Evolutionary conservation across 164 flowering plant species (phyloP), one percentile per base, ranked within the genome.

Genomic region (Santalum album): DNA sequence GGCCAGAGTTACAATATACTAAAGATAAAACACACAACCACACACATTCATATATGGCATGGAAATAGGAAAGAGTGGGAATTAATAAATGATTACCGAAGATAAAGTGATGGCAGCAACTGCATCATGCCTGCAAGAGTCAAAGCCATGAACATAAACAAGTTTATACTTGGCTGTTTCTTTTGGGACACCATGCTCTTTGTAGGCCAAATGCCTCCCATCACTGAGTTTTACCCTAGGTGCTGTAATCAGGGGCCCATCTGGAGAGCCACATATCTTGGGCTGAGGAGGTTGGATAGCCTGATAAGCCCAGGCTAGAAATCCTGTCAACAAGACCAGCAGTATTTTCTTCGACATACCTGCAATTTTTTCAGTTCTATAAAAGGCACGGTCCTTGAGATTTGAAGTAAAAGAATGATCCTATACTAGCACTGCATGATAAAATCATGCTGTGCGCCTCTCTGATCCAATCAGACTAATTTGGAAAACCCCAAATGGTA

Each of bases 181-280:
- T 65, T 63, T 78, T 21, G 85, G 71, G 6, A 80, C 79, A 17
- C 90, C 95, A 47, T 68, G 65, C 60, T 86, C 90, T 59, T 78
- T 74, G 73, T 84, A 84, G 22, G 95, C 90, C 54, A 86, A 74
- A 62, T 75, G 68, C 54, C 95, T 82, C 53, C 90, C 95, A 75
- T 86, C 90, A 26, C 70, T 69, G 44, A 86, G 95, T 63, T 71
- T 76, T 49, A 86, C 67, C 57, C 90, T 73, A 6, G 86, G 73
- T 38, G 84, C 81, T 23, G 90, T 83, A 36, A 86, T 55, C 1
- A 73, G 69, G 25, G 83, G 86, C 6, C 95, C 90, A 63, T 63
- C 74, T 12, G 78, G 71, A 53, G 84, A 57, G 19, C 90, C 95
- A 59, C 79, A 77, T 49, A 66, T 64, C 65, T 65, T 78, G 10